Conservation (phyloP, 106 monocot genomes). For the Phalaenopsis aphrodite region DNA sequence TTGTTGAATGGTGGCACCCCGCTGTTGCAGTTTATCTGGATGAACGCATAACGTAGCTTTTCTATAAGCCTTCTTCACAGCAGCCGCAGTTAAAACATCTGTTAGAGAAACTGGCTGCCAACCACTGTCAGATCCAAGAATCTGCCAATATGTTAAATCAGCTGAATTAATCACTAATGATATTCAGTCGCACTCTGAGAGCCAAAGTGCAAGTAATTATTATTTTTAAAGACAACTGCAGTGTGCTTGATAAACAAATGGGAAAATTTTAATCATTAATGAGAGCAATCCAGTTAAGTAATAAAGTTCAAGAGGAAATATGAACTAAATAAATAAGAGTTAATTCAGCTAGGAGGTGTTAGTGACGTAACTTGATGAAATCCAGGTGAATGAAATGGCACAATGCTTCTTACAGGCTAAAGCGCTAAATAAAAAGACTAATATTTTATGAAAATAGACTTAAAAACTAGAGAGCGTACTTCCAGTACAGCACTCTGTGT, state of each 20-base stretch:
- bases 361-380: too few species aligned
- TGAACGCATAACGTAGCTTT: conserved; percentile 94
- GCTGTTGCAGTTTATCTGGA: conserved; percentile 95
- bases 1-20: conserved; percentile 82
- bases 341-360: too few species aligned
- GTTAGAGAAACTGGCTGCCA: conserved; percentile 89
- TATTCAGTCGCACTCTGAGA: neutral
- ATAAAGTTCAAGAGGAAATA: too few species aligned
- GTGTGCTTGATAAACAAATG: neutral
- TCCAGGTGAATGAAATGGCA: too few species aligned
- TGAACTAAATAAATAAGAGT: too few species aligned
- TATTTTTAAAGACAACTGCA: neutral
- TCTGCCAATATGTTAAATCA: conserved; percentile 32
- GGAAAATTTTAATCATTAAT: neutral
- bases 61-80: conserved; percentile 84
- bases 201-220: neutral
- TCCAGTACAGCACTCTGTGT: too few species aligned
- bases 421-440: too few species aligned
- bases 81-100: conserved; percentile 72
- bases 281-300: too few species aligned
- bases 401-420: too few species aligned
- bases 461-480: too few species aligned
- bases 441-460: too few species aligned
- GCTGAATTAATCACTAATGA: neutral
- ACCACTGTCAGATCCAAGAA: conserved; percentile 83